Base-by-base conservation (phyloP, 2,329 filamentous ascomycete genomes). In the Chaetomiaceae sp. region DNA sequence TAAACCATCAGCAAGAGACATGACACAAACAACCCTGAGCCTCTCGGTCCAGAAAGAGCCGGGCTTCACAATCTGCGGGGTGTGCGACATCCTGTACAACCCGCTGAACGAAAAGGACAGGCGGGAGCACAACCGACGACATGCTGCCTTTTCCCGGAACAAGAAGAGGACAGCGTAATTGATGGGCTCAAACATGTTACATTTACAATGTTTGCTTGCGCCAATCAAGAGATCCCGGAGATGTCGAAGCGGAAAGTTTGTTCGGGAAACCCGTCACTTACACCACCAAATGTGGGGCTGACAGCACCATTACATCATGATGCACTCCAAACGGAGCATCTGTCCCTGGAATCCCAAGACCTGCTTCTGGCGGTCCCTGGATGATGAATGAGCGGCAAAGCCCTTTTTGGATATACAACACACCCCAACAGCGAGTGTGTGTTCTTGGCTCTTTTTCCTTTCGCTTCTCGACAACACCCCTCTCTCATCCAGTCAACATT, bases 11-110 rank as follows among this genome's bases (percentile, higher is more conserved):
- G 62, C 61, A 35, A 53, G 60, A 16, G 58, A 65, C 1, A 60
- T 64, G 17, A 63, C 71, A 3, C 72, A 75, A 56, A 73, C 67
- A 0, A 73, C 71, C 0, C 53, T 75, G 19, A 72, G 66, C 44
- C 64, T 74, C 5, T 64, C 70, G 0, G 50, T 65, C 23, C 58
- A 62, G n/a, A 63, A 69, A 38, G 56, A 65, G 10, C 44, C 58
- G 14, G 44, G 66, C 56, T 72, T 73, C 53, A 65, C 61, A 2
- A 68, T 74, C 50, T 74, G 72, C 55, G 67, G 63, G 27, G 67
- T 68, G 23, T 75, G 72, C 54, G 66, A 68, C 21, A 68, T 73
- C 50, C 50, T 75, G 38, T 75, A 74, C 55, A 74, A 75, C 46
- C 70, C 70, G 4, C 59, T 73, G 35, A 70, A 75, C 55, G 66